Conservation (phyloP, 805 yeast genomes). For the Schizosaccharomyces lindneri region DNA sequence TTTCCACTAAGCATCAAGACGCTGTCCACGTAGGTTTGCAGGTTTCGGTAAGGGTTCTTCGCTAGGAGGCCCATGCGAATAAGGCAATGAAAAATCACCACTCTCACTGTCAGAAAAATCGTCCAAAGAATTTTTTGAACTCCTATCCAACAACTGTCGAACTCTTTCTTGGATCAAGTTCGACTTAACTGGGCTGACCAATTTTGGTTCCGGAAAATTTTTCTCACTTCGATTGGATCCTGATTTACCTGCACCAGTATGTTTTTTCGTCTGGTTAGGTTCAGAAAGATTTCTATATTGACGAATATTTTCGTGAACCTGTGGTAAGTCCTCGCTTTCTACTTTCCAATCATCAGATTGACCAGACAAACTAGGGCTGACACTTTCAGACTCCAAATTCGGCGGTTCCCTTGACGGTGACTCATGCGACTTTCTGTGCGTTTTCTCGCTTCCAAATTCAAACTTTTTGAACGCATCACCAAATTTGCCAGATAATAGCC, state of each 20-base stretch:
- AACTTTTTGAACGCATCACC: slow-evolving; percentile 1
- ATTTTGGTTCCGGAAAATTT: neutral
- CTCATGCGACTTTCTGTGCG: neutral
- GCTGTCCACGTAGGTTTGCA: too few species aligned
- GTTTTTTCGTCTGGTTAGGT: too few species aligned
- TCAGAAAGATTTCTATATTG: neutral
- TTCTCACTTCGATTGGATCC: neutral
- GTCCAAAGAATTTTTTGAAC: too few species aligned
- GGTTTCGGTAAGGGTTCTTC: too few species aligned
- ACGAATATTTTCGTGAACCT: neutral
- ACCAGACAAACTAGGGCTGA: neutral
- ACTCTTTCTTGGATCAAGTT: neutral
- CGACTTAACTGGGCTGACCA: neutral
- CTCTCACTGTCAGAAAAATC: too few species aligned
- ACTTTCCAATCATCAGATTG: slow-evolving; percentile 1
- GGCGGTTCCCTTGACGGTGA: neutral
- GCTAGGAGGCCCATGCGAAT: too few species aligned
- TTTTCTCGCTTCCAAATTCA: neutral
- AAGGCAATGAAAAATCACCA: too few species aligned
- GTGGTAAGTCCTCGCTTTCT: slow-evolving; percentile 2
- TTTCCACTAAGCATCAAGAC: too few species aligned
- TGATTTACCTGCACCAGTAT: too few species aligned
- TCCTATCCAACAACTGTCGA: neutral
- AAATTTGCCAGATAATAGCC: neutral
- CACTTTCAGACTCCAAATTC: neutral